Conservation (phyloP, 768 basidiomycete species). For the Mycena rosella region DNA sequence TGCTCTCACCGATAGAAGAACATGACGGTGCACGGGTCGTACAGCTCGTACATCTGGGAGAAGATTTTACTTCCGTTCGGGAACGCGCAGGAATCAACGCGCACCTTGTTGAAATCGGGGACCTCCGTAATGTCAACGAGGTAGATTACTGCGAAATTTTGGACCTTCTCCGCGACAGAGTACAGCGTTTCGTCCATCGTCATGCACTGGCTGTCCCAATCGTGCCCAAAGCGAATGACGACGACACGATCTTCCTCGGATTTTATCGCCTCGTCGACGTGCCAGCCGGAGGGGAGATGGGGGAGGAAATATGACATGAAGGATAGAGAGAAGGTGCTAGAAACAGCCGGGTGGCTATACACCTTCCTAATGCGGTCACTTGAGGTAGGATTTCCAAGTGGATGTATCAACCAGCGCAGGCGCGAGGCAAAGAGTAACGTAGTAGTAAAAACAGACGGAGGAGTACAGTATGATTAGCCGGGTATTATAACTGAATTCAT, state of each 20-base stretch:
- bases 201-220: constrained; percentile 83
- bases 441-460: no score
- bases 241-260: constrained; percentile 98
- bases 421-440: no score
- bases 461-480: no score
- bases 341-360: not conserved
- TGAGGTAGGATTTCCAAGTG: no score
- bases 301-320: constrained; percentile 69
- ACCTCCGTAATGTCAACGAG: constrained; percentile 95
- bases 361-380: no score
- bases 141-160: constrained; percentile 99
- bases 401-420: no score
- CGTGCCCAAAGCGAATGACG: constrained; percentile 92
- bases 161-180: constrained; percentile 93
- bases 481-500: no score
- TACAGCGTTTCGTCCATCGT: constrained; percentile 98
- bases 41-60: constrained; percentile 95
- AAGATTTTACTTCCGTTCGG: constrained; percentile 1
- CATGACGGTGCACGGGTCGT: constrained; percentile 98
- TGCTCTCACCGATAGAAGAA: constrained; percentile 92
- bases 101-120: constrained; percentile 97
- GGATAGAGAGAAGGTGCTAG: not conserved
- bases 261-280: constrained; percentile 98
- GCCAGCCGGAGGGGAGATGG: constrained; percentile 94
- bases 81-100: constrained; percentile 33